phyloP scores from a whole-genome alignment of 306 rosid species.

The Quercus robur region DNA sequence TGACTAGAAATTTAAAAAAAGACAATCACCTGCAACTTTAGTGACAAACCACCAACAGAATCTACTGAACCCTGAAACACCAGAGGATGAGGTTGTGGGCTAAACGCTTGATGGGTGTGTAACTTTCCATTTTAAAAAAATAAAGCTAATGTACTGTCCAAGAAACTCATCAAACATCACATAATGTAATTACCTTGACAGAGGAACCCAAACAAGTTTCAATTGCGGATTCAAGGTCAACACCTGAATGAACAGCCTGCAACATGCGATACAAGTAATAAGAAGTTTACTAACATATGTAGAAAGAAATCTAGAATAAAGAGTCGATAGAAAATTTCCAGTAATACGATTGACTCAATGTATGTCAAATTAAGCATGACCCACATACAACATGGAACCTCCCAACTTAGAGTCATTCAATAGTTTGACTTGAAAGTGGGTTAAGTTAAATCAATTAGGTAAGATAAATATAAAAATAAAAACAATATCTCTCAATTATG shows the following conservation, averaged over 20 bases:
- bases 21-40: slow-evolving; percentile 21
- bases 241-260: slow-evolving; percentile 39
- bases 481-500: background rate
- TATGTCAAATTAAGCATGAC: background rate
- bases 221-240: slow-evolving; percentile 33
- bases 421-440: background rate
- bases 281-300: background rate
- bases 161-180: background rate
- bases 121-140: background rate
- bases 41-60: slow-evolving; percentile 23
- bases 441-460: background rate
- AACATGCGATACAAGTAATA: background rate
- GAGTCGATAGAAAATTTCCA: background rate
- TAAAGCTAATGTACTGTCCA: background rate
- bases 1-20: slow-evolving; percentile 5
- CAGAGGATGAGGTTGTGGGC: background rate
- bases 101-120: too few relatives aligned
- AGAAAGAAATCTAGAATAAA: background rate
- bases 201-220: slow-evolving; percentile 25
- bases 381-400: background rate
- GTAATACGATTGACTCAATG: background rate
- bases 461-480: background rate
- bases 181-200: slow-evolving; percentile 22
- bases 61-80: slow-evolving; percentile 19
- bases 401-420: background rate